A percentile compares a stretch with the other conserved stretches of the same genome.
Evolutionary conservation across 176 grass and related monocot species (phyloP).

Genomic region (Oryza officinalis): DNA sequence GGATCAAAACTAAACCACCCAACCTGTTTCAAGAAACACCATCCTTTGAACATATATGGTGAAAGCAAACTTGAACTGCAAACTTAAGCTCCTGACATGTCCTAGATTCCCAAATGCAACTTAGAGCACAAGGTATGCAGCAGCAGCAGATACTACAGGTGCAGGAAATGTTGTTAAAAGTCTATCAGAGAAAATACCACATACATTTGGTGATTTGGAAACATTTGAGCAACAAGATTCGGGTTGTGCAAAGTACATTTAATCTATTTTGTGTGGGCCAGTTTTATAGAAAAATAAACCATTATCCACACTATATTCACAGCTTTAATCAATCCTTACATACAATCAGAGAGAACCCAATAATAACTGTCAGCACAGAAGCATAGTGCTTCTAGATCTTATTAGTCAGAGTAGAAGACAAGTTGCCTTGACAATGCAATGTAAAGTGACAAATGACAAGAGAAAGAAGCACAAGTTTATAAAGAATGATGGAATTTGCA

Average conservation of each 20-base stretch:
- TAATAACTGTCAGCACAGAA: constrained; percentile 12
- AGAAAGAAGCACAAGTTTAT: background rate
- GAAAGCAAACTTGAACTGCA: constrained; percentile 26
- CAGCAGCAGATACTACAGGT: constrained; percentile 25
- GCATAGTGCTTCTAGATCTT: background rate
- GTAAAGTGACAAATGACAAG: background rate
- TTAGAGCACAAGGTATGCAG: background rate
- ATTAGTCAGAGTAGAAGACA: background rate
- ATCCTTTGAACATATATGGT: constrained; percentile 16
- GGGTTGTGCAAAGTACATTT: background rate
- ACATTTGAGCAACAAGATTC: background rate
- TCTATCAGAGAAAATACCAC: background rate
- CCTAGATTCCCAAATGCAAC: background rate
- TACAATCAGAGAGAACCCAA: constrained; percentile 14
- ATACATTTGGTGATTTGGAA: background rate
- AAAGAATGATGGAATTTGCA: background rate
- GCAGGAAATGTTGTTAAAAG: background rate
- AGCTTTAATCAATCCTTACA: constrained; percentile 10
- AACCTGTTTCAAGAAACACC: constrained; percentile 63
- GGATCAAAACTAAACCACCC: constrained; percentile 99
- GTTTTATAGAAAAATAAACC: background rate
- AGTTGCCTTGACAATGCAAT: constrained; percentile 6
- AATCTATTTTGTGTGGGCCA: background rate
- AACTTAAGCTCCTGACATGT: constrained; percentile 7
- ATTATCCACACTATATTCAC: background rate